These are phyloP conservation scores for Arthrocladium fulminans DNA, from an alignment of 2,329 filamentous ascomycete species.

Conservation along the genomic window DNA sequence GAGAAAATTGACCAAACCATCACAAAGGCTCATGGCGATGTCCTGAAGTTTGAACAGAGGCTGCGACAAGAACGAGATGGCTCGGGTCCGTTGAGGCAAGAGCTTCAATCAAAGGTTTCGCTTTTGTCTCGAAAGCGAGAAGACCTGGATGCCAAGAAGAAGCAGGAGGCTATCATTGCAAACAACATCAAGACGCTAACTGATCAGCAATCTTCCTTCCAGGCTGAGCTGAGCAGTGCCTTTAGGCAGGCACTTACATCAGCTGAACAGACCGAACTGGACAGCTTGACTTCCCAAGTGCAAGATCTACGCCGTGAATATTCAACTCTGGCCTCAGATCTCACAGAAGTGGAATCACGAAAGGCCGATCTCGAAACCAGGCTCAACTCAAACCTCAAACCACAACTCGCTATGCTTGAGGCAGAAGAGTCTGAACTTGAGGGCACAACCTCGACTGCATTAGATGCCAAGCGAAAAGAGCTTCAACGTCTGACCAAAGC, in stretches of 20 bases:
- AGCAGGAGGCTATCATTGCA: conserved; percentile 58
- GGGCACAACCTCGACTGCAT: conserved; percentile 37
- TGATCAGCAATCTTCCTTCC: conserved; percentile 65
- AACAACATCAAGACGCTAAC: conserved; percentile 66
- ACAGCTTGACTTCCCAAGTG: conserved; percentile 58
- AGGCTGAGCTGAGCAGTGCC: conserved; percentile 71
- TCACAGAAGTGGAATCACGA: conserved; percentile 67
- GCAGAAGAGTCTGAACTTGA: conserved; percentile 62
- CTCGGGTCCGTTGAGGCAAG: conserved; percentile 68
- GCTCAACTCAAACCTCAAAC: conserved; percentile 77
- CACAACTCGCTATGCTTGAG: conserved; percentile 78
- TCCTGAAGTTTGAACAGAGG: conserved; percentile 74
- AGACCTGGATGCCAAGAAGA: conserved; percentile 63
- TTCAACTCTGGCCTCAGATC: conserved; percentile 62
- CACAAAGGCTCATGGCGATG: conserved; percentile 71
- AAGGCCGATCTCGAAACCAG: conserved; percentile 82
- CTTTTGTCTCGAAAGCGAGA: conserved; percentile 65
- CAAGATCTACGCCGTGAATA: conserved; percentile 69
- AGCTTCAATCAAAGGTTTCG: conserved; percentile 65
- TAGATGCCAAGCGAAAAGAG: conserved; percentile 72
- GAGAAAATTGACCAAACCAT: conserved; percentile 81
- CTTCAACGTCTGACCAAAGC: conserved; percentile 67
- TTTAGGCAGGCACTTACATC: conserved; percentile 84
- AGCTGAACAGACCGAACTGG: conserved; percentile 74
- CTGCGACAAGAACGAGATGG: conserved; percentile 69